Conservation (phyloP, 2,329 filamentous ascomycete genomes). For the Phyllosticta citriasiana region DNA sequence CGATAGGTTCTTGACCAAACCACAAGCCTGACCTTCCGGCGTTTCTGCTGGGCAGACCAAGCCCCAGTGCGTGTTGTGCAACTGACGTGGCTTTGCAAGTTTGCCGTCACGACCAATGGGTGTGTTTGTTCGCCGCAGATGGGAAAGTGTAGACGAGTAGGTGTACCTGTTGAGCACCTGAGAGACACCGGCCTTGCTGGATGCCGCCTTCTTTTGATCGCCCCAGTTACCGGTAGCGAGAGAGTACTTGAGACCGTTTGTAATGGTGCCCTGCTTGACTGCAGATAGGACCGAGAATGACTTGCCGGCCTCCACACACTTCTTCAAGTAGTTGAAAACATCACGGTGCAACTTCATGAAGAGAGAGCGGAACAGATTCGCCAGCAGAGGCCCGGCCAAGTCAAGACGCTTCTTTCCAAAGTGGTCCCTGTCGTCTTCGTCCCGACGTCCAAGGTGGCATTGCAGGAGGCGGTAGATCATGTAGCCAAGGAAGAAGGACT, state of each 20-base stretch:
- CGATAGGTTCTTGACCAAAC: slow-evolving; percentile 93
- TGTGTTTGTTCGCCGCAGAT: slow-evolving; percentile 94
- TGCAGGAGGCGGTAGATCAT: slow-evolving; percentile 96
- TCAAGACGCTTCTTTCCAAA: slow-evolving; percentile 98
- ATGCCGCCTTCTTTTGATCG: slow-evolving; percentile 96
- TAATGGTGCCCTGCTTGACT: slow-evolving; percentile 83
- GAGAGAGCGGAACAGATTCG: slow-evolving; percentile 89
- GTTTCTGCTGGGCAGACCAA: slow-evolving; percentile 95
- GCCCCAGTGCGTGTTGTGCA: slow-evolving; percentile 98
- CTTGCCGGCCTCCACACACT: slow-evolving; percentile 78
- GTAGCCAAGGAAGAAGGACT: slow-evolving; percentile 97
- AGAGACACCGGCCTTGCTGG: slow-evolving; percentile 90
- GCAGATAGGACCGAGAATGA: slow-evolving; percentile 88
- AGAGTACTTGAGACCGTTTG: slow-evolving; percentile 92
- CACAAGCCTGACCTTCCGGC: slow-evolving; percentile 95
- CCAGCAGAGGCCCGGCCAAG: slow-evolving; percentile 84
- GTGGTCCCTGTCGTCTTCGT: slow-evolving; percentile 95
- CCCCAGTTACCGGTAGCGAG: slow-evolving; percentile 98
- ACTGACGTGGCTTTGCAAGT: slow-evolving; percentile 91
- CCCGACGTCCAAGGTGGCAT: slow-evolving; percentile 82
- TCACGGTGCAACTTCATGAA: slow-evolving; percentile 88
- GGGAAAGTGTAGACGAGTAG: slow-evolving; percentile 90
- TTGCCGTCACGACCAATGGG: slow-evolving; percentile 97
- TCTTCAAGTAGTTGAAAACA: slow-evolving; percentile 80
- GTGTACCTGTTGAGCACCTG: slow-evolving; percentile 98